phyloP scores from a whole-genome alignment of 495 filamentous ascomycete genomes.

The Chaetomidium leptoderma region DNA sequence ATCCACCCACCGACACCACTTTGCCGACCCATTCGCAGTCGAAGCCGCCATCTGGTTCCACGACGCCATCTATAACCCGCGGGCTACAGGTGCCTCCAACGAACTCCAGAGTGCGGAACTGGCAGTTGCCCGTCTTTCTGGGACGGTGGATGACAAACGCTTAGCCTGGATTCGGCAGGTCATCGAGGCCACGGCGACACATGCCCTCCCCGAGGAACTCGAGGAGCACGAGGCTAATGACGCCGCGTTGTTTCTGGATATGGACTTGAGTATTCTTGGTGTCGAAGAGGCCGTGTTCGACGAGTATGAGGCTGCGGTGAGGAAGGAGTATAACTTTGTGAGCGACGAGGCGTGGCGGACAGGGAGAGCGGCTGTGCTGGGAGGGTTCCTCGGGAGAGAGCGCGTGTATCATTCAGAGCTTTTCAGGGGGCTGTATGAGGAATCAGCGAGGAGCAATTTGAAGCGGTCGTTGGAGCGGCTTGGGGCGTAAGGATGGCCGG shows the following conservation, averaged over 20 bases:
- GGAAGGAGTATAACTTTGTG: slow-evolving; percentile 19
- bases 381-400: slow-evolving; percentile 13
- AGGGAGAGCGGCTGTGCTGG: slow-evolving; percentile 18
- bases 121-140: slow-evolving; percentile 9
- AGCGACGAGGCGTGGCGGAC: slow-evolving; percentile 14
- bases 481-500: neutral
- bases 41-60: slow-evolving; percentile 27
- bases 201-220: slow-evolving; percentile 4
- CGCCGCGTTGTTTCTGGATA: slow-evolving; percentile 22
- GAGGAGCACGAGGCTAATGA: neutral
- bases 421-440: slow-evolving; percentile 15
- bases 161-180: slow-evolving; percentile 12
- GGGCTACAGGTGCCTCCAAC: slow-evolving; percentile 3
- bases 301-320: slow-evolving; percentile 18
- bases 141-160: neutral
- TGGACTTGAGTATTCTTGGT: slow-evolving; percentile 20
- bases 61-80: slow-evolving; percentile 22
- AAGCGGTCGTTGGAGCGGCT: slow-evolving; percentile 25
- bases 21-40: slow-evolving; percentile 19
- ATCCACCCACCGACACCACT: neutral
- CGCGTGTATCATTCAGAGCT: slow-evolving; percentile 15
- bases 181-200: slow-evolving; percentile 21
- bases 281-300: slow-evolving; percentile 16
- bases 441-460: slow-evolving; percentile 17
- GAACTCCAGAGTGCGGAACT: slow-evolving; percentile 16